Percentiles rank a stretch among this genome's conserved stretches.
These are phyloP conservation scores for Elymus sibiricus DNA, from an alignment of 176 grass and related monocot species.

Conservation along the genomic window DNA sequence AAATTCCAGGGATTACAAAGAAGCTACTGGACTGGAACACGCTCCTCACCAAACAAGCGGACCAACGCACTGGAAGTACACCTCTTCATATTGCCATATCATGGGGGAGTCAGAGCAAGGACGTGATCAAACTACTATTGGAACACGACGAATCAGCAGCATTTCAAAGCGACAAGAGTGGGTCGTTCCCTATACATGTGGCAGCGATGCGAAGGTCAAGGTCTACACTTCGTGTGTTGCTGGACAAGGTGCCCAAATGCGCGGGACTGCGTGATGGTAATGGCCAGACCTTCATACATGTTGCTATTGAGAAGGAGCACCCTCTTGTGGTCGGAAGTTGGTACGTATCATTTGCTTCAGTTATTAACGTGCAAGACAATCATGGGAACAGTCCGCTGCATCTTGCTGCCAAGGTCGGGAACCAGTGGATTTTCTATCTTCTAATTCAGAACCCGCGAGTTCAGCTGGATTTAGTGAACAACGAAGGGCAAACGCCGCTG, in stretches of 20 bases:
- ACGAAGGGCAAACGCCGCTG: constrained; percentile 11
- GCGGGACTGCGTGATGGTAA: not conserved
- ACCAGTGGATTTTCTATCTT: not conserved
- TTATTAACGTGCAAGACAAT: constrained; percentile 18
- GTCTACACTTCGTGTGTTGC: not conserved
- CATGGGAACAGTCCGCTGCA: constrained; percentile 34
- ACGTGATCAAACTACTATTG: constrained; percentile 21
- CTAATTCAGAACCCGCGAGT: constrained; percentile 20
- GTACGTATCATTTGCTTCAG: not conserved
- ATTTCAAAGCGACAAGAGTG: not conserved
- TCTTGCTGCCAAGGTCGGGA: not conserved
- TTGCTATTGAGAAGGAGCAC: not conserved
- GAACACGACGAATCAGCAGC: not conserved
- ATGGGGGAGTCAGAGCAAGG: not conserved
- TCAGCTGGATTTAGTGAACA: not conserved
- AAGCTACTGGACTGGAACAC: not conserved
- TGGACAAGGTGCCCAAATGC: not conserved
- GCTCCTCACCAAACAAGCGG: not conserved
- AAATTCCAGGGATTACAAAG: constrained; percentile 14
- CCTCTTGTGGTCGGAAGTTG: not conserved
- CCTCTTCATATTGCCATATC: constrained; percentile 46
- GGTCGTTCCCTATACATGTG: constrained; percentile 35
- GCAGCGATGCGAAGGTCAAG: not conserved
- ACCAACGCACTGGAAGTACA: constrained; percentile 16
- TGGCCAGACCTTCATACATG: constrained; percentile 13